These are phyloP conservation scores for Blastobotrys chiropterorum DNA, from an alignment of 805 yeast genomes.

Conservation along the genomic window DNA sequence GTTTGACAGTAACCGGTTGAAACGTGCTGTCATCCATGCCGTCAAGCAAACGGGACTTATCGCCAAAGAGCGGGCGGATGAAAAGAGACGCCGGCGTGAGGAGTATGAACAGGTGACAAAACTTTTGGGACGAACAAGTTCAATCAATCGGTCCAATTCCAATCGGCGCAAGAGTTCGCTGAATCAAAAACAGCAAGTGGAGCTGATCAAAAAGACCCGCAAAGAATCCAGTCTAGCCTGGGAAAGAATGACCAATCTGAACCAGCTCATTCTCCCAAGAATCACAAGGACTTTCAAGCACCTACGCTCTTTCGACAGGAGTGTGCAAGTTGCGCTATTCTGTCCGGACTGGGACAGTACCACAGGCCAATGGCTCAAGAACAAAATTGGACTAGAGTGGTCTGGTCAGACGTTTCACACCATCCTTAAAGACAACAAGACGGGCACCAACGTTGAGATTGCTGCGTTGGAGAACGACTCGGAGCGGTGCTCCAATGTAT, in stretches of 20 bases:
- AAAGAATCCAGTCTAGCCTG: slow-evolving; percentile 38
- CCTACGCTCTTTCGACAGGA: slow-evolving; percentile 21
- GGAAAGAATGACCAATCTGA: slow-evolving; percentile 40
- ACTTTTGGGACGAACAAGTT: slow-evolving; percentile 15
- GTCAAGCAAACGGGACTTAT: slow-evolving; percentile 30
- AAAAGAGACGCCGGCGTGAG: slow-evolving; percentile 35
- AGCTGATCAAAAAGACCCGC: slow-evolving; percentile 28
- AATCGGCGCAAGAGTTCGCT: slow-evolving; percentile 18
- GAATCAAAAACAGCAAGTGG: slow-evolving; percentile 16
- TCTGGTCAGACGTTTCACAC: slow-evolving; percentile 25
- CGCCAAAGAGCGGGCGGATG: slow-evolving; percentile 23
- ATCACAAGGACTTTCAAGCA: slow-evolving; percentile 27
- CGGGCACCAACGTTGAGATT: slow-evolving; percentile 31
- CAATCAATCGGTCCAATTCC: slow-evolving; percentile 1
- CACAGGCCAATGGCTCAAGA: slow-evolving; percentile 45
- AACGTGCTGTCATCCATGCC: slow-evolving; percentile 27
- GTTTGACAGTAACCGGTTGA: slow-evolving; percentile 31
- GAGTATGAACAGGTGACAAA: slow-evolving; percentile 30
- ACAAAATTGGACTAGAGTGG: slow-evolving; percentile 37
- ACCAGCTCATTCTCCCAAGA: slow-evolving; percentile 30
- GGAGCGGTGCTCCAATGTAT: slow-evolving; percentile 35
- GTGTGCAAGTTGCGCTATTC: slow-evolving; percentile 37
- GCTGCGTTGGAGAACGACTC: slow-evolving; percentile 39
- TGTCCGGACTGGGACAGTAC: slow-evolving; percentile 43
- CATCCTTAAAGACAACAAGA: slow-evolving; percentile 27